Evolutionary conservation across 2,329 filamentous ascomycete genomes (phyloP).

Genomic region (Aureobasidium sp.): DNA sequence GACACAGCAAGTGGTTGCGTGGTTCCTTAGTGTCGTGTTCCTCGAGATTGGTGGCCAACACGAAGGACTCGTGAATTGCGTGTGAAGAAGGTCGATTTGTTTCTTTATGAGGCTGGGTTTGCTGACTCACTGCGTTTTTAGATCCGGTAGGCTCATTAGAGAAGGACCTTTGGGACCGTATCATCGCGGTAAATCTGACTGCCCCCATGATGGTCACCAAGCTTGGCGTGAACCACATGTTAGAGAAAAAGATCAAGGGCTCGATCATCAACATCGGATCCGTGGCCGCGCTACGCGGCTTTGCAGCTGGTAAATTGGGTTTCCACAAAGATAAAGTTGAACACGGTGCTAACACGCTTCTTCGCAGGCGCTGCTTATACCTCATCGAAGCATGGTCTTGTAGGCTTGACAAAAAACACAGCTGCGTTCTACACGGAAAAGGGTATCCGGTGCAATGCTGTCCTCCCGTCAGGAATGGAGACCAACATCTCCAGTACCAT

Average conservation of each 20-base stretch:
- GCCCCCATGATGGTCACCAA: constrained; percentile 47
- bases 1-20: background rate
- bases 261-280: constrained; percentile 47
- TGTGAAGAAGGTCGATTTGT: background rate
- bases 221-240: constrained; percentile 41
- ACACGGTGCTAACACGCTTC: background rate
- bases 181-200: constrained; percentile 50
- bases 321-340: background rate
- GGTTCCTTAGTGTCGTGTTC: background rate
- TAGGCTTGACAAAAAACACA: constrained; percentile 50
- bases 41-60: background rate
- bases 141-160: constrained; percentile 39
- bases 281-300: constrained; percentile 37
- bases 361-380: constrained; percentile 43
- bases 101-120: too few relatives aligned
- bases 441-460: constrained; percentile 44
- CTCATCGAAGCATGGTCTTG: constrained; percentile 45
- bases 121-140: background rate
- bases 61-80: background rate
- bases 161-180: constrained; percentile 42
- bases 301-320: constrained; percentile 28
- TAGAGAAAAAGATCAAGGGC: constrained; percentile 36
- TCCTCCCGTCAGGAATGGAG: constrained; percentile 46
- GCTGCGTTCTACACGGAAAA: constrained; percentile 47
- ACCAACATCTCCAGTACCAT: constrained; percentile 45